A percentile compares a stretch with the other conserved stretches of the same genome.
These are phyloP conservation scores for Eimeria necatrix DNA, from an alignment of 169 alveolate species.

Conservation along the genomic window DNA sequence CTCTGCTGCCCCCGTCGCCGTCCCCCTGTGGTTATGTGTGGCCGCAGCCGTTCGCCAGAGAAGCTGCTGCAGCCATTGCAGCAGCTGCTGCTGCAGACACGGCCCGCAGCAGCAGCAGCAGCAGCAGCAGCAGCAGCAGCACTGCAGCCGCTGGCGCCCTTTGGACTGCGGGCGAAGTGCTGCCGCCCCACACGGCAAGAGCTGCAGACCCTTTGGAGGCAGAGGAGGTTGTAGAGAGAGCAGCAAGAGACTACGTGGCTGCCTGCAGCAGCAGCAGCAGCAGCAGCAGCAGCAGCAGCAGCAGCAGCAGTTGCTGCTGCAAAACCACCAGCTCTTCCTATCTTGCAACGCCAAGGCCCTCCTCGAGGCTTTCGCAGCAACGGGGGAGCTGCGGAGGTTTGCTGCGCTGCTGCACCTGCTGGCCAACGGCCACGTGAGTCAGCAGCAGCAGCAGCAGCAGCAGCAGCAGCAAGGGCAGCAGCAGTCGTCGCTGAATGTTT, in stretches of 20 bases:
- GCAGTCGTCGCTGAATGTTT: neutral
- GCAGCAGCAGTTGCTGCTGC: constrained; percentile 17
- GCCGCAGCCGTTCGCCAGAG: constrained; percentile 38
- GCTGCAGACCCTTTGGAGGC: neutral
- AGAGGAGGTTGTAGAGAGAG: constrained; percentile 52
- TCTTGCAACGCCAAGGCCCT: constrained; percentile 31
- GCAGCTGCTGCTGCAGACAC: constrained; percentile 25
- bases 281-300: constrained; percentile 42
- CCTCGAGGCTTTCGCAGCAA: neutral
- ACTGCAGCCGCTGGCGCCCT: constrained; percentile 1
- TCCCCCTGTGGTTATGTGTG: neutral
- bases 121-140: constrained; percentile 24
- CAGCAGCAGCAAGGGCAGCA: constrained; percentile 40
- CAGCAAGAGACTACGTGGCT: constrained; percentile 37
- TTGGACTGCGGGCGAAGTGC: constrained; percentile 78
- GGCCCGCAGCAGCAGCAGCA: neutral
- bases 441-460: constrained; percentile 58
- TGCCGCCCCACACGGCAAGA: neutral
- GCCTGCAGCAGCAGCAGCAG: constrained; percentile 16
- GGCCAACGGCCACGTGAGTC: constrained; percentile 67
- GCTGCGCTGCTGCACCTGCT: constrained; percentile 72
- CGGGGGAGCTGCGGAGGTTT: constrained; percentile 26
- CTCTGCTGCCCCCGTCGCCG: constrained; percentile 40
- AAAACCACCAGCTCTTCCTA: neutral
- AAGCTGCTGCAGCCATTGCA: neutral